Conservation (phyloP, 805 yeast species). For the Dipodascus geniculatus region DNA sequence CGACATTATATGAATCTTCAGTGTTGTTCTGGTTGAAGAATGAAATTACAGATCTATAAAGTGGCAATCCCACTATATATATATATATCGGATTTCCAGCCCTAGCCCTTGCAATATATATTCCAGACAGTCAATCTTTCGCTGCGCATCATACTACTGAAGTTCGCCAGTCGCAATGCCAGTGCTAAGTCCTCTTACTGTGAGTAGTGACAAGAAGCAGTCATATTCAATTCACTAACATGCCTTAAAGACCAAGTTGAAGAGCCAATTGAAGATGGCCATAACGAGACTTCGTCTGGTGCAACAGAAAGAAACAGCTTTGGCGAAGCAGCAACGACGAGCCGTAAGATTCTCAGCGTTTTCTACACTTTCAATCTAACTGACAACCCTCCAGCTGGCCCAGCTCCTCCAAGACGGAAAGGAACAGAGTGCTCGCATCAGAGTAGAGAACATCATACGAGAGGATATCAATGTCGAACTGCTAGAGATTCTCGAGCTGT, state of each 20-base stretch:
- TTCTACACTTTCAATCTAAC: too few relatives aligned
- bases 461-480: constrained; percentile 74
- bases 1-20: constrained; percentile 15
- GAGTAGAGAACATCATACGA: constrained; percentile 74
- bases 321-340: constrained; percentile 64
- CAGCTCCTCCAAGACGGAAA: constrained; percentile 58
- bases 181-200: constrained; percentile 1
- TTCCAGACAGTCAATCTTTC: too few relatives aligned
- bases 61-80: too few relatives aligned
- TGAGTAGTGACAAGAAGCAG: neutral
- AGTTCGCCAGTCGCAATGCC: neutral
- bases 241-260: constrained; percentile 13
- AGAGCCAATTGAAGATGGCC: constrained; percentile 45
- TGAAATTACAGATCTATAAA: too few relatives aligned
- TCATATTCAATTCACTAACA: neutral
- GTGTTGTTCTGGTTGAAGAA: too few relatives aligned
- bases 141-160: too few relatives aligned
- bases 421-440: constrained; percentile 69
- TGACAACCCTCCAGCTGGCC: constrained; percentile 35
- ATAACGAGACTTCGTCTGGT: constrained; percentile 56
- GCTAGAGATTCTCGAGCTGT: constrained; percentile 66
- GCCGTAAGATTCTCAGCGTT: constrained; percentile 24
- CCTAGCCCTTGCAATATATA: too few relatives aligned
- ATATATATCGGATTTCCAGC: neutral
- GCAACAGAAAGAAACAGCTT: constrained; percentile 63